These are phyloP conservation scores for Apiospora marii DNA, from an alignment of 2,329 filamentous ascomycete species.

Conservation along the genomic window DNA sequence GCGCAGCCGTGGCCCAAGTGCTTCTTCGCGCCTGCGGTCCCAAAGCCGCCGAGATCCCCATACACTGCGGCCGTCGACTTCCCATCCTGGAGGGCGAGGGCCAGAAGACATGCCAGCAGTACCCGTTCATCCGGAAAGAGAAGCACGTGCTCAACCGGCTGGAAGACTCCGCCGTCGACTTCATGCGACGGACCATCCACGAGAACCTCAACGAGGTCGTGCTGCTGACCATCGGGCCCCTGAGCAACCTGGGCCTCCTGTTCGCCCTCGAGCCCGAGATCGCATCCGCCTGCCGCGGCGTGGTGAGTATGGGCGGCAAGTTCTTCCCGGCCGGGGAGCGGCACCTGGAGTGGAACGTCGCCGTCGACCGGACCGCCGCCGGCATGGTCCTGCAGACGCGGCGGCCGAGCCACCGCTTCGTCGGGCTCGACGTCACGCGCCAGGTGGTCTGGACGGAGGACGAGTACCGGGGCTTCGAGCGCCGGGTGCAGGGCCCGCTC, in stretches of 20 bases:
- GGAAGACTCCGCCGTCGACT: conserved; percentile 28
- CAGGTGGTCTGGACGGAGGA: conserved; percentile 9
- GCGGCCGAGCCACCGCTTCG: conserved; percentile 25
- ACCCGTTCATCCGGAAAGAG: neutral
- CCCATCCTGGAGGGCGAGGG: conserved; percentile 25
- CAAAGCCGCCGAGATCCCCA: conserved; percentile 17
- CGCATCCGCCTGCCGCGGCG: conserved; percentile 20
- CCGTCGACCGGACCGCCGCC: conserved; percentile 26
- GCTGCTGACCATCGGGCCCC: conserved; percentile 25
- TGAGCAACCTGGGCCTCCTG: conserved; percentile 27
- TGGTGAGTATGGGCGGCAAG: conserved; percentile 28
- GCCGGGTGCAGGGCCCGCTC: conserved; percentile 7
- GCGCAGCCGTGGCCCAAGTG: conserved; percentile 26
- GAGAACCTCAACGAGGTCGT: conserved; percentile 27
- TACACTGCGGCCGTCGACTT: conserved; percentile 26
- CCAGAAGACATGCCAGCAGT: conserved; percentile 22
- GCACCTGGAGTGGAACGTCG: conserved; percentile 26
- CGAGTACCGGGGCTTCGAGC: conserved; percentile 6
- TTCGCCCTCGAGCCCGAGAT: conserved; percentile 27
- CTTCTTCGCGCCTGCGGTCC: conserved; percentile 22
- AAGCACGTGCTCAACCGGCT: neutral
- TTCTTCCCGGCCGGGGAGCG: neutral
- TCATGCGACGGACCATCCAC: conserved; percentile 24
- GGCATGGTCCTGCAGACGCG: conserved; percentile 23
- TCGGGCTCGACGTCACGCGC: conserved; percentile 28